Base-by-base conservation (phyloP, 2,329 filamentous ascomycete genomes). In the Diaporthe capsici region DNA sequence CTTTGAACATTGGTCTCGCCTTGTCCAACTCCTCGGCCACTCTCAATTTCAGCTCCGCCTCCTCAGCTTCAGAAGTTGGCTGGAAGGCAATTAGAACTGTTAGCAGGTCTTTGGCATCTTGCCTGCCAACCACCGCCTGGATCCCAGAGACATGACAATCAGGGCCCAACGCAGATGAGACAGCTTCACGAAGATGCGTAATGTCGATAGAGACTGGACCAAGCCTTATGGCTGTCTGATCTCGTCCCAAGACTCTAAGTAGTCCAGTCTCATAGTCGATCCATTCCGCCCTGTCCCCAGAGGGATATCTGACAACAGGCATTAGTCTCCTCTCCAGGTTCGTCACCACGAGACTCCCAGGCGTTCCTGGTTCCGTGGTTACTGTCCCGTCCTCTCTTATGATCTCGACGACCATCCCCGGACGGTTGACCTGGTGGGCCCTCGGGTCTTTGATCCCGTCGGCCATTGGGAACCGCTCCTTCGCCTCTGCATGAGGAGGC, bases 181-280 rank as follows among this genome's bases (percentile, higher is more conserved):
- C 72, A 22, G 68, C 49, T 22, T 71, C 51, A 4, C 63, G 51
- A n/a, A 74, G 63, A 65, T 74, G 63, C 20, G 58, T 47, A 22
- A 71, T 71, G 65, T 71, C 65, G 28, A 74, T 44, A 8, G 72
- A 74, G 3, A 74, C 65, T 7, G 72, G 72, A 1, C 72, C 72
- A 7, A 74, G 22, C 20, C 72, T n/a, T 25, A 74, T 34, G 3
- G 63, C 72, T 17, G 63, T 71, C 22, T 58, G 65, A 13, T 68
- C 65, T 0, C 65, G 47, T 17, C 65, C 65, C 47, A 68, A 15
- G 3, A 68, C 65, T 37, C 61, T 20, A 9, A 74, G 71, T 1
- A 74, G 63, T 17, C 72, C 65, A 15, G 49, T 15, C 4, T 44
- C 31, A 5, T 10, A 37, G 25, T 74, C 72, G 10, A 74, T 42